Conservation (phyloP, 495 filamentous ascomycete genomes). For the Astrocystis sublimbata region DNA sequence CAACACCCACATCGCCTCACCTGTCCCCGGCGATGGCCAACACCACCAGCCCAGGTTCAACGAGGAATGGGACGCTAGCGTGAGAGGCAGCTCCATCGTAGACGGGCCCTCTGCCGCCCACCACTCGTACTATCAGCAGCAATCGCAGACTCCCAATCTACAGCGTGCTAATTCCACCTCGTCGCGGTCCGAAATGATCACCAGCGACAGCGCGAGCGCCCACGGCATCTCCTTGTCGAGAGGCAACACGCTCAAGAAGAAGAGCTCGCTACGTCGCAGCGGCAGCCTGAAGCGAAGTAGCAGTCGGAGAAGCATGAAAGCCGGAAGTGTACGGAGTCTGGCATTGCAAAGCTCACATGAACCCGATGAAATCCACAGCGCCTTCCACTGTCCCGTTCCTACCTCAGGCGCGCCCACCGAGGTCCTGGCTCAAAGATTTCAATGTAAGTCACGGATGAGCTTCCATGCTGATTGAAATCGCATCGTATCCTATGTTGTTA, state of each 20-base stretch:
- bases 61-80: slow-evolving; percentile 72
- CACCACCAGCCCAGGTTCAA: slow-evolving; percentile 51
- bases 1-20: slow-evolving; percentile 39
- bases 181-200: slow-evolving; percentile 49
- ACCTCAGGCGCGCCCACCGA: slow-evolving; percentile 88
- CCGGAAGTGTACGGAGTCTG: slow-evolving; percentile 78
- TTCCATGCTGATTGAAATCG: not conserved
- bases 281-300: slow-evolving; percentile 76
- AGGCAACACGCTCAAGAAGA: slow-evolving; percentile 83
- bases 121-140: slow-evolving; percentile 19
- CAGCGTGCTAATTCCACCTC: slow-evolving; percentile 47
- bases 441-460: slow-evolving; percentile 59
- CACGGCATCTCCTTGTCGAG: slow-evolving; percentile 56
- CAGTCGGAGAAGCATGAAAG: slow-evolving; percentile 72
- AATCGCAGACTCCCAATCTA: slow-evolving; percentile 40
- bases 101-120: slow-evolving; percentile 40
- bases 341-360: slow-evolving; percentile 63
- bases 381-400: slow-evolving; percentile 85
- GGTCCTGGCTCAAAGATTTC: slow-evolving; percentile 83
- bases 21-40: slow-evolving; percentile 27
- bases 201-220: slow-evolving; percentile 40
- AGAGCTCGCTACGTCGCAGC: slow-evolving; percentile 69
- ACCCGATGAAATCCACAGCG: slow-evolving; percentile 73
- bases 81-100: slow-evolving; percentile 62
- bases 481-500: not conserved